Conservation (phyloP, 805 yeast species). For the Pichia deserticola region DNA sequence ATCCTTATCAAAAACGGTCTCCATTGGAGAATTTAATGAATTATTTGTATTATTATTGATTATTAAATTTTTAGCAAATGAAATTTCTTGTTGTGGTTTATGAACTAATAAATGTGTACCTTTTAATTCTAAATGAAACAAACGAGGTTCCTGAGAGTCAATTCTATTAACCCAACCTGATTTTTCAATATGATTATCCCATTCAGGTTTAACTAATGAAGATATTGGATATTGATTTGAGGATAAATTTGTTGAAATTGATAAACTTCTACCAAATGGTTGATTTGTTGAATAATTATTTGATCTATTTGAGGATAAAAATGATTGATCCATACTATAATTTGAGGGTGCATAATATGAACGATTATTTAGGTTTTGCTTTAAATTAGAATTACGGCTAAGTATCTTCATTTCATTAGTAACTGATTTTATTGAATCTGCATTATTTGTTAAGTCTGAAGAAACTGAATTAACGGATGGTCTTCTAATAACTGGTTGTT, state of each 20-base stretch:
- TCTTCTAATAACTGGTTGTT: not conserved
- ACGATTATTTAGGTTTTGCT: not conserved
- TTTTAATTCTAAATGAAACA: constrained; percentile 58
- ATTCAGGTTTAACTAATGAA: constrained; percentile 22
- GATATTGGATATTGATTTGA: not conserved
- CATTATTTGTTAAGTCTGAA: not conserved
- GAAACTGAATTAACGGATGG: not conserved
- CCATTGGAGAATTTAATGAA: not conserved
- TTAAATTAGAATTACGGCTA: not conserved
- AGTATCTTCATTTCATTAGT: not conserved
- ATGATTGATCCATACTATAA: not conserved
- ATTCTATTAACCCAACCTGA: constrained; percentile 57
- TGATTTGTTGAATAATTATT: not conserved
- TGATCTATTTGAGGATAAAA: not conserved
- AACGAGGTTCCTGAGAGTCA: constrained; percentile 28
- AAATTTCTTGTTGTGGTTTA: constrained; percentile 44
- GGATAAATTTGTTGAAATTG: not conserved
- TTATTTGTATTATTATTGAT: not conserved
- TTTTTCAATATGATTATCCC: constrained; percentile 35
- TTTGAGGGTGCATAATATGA: not conserved
- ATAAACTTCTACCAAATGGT: not conserved
- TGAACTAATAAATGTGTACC: constrained; percentile 62
- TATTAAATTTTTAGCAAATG: constrained; percentile 9
- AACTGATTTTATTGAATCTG: not conserved
- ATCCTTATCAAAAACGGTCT: not conserved